Base-by-base conservation (phyloP, 2,329 filamentous ascomycete genomes). In the Aureobasidium sp. region DNA sequence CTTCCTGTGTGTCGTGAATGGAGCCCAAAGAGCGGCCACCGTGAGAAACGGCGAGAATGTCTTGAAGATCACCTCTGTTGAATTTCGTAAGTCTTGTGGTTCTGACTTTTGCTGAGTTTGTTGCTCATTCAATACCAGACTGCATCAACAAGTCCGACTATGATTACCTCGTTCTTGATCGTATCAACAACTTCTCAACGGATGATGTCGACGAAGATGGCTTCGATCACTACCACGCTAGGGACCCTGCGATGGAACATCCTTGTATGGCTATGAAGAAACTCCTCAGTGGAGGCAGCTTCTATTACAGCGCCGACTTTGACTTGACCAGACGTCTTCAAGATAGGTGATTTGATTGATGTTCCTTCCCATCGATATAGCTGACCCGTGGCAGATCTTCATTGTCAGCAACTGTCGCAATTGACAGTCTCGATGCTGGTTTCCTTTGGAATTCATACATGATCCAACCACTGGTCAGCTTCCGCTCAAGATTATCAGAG, bases 391-490 rank as follows among this genome's bases (percentile, higher is more conserved):
- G 15, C 22, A 61, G 63, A 37, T 68, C 71, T 34, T 64, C 70
- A 7, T 70, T 72, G 29, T 66, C 69, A 71, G 85, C 86, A 48
- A 86, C 88, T 0, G 92, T 97, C 65, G 90, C 96, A 65, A 91
- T 97, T 64, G 91, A 96, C 72, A 94, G 90, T 70, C 86, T 97
- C 65, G 91, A 99, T 73, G 88, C 91, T 70, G 88, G 89, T 1
- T 97, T 96, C 72, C 77, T 99, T 20, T 99, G 94, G 94, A 99
- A 99, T 72, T 95, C 91, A 3, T 97, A 95, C 76, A 97, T 99
- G 91, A 96, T 99, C 69, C 87, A 89, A 66, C 92, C 94, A 5
- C 80, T 99, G 60, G 87, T 97, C 34, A 84, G 91, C 72, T 97
- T 99, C 73, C 87, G 94, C 47, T 91, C 88, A 34, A 84, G 90